Conservation (phyloP, 2,329 filamentous ascomycete species). For the Pseudogymnoascus sp. region DNA sequence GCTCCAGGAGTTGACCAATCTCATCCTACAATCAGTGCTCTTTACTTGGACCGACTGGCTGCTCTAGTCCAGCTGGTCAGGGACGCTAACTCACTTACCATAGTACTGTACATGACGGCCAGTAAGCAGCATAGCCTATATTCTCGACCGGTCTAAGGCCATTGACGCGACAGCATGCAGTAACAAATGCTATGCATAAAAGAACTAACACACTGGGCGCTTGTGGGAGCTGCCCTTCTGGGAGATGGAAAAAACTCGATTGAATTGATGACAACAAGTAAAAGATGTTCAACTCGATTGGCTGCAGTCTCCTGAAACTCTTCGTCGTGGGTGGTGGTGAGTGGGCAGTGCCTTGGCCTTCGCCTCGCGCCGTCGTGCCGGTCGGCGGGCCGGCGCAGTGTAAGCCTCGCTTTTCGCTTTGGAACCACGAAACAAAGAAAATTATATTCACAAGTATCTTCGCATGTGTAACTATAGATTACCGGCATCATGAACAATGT, state of each 20-base stretch:
- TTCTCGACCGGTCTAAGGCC: neutral
- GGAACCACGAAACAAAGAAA: neutral
- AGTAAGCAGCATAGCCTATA: neutral
- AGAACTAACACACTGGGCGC: neutral
- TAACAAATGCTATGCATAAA: neutral
- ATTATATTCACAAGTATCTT: neutral
- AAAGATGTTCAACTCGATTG: neutral
- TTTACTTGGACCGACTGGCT: neutral
- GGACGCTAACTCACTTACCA: neutral
- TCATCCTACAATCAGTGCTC: neutral
- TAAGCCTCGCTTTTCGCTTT: slow-evolving; percentile 1
- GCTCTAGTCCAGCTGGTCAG: neutral
- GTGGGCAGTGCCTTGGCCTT: neutral
- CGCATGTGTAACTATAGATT: neutral
- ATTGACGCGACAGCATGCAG: neutral
- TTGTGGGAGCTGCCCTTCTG: slow-evolving; percentile 1
- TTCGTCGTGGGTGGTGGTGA: neutral
- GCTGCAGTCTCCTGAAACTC: neutral
- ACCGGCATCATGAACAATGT: neutral
- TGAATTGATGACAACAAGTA: neutral
- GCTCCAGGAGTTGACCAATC: neutral
- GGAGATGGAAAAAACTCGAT: neutral
- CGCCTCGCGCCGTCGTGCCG: neutral
- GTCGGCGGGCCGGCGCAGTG: neutral
- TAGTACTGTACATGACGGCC: neutral